These are phyloP conservation scores for Lumnitzera littorea DNA, from an alignment of 345 rosid species.

Conservation along the genomic window DNA sequence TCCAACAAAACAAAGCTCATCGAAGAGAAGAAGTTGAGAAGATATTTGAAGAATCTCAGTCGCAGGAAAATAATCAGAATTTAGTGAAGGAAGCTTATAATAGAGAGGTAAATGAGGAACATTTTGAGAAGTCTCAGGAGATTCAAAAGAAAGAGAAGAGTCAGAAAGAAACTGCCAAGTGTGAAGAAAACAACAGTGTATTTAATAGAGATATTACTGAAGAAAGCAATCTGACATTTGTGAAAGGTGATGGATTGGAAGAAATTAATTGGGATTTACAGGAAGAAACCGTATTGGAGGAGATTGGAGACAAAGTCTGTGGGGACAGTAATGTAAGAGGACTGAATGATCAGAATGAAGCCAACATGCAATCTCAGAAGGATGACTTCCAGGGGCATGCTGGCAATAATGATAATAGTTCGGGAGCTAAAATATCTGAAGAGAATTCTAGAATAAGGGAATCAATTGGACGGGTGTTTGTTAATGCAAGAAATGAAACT, in stretches of 20 bases:
- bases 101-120: conserved; percentile 14
- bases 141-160: conserved; percentile 27
- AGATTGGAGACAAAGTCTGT: conserved; percentile 20
- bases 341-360: conserved; percentile 21
- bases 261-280: conserved; percentile 2
- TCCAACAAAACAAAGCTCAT: conserved; percentile 22
- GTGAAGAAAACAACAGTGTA: conserved; percentile 30
- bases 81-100: conserved; percentile 27
- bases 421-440: conserved; percentile 19
- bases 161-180: conserved; percentile 20
- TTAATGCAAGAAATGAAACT: conserved; percentile 18
- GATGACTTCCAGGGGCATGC: conserved; percentile 8
- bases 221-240: conserved; percentile 1
- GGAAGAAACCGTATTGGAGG: conserved; percentile 7
- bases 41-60: conserved; percentile 28
- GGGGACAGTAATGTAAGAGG: conserved; percentile 32
- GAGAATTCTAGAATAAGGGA: conserved; percentile 18
- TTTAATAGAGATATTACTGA: neutral
- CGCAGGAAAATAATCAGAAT: conserved; percentile 35
- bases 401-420: conserved; percentile 14
- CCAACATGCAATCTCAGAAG: conserved; percentile 13
- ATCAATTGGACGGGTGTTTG: conserved; percentile 19
- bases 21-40: conserved; percentile 31
- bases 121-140: neutral
- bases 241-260: conserved; percentile 18